Evolutionary conservation across 176 grass and related monocot genomes (phyloP).

Genomic region (Eleusine coracana): DNA sequence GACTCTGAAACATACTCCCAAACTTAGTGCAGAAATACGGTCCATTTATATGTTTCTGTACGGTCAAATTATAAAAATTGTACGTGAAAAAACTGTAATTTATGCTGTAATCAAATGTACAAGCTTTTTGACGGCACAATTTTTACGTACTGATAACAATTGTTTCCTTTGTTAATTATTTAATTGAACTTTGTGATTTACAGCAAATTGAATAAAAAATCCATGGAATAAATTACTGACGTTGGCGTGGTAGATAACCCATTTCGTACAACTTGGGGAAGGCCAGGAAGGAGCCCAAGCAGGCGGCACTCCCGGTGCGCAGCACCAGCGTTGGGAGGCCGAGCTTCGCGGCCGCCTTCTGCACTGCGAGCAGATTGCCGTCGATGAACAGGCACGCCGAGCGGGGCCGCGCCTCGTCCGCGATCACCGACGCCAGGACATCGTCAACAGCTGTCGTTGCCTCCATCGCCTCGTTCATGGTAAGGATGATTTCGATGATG

Average conservation of each 20-base stretch:
- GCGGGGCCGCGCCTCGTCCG: neutral
- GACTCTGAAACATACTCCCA: neutral
- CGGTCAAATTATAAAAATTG: neutral
- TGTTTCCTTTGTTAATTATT: neutral
- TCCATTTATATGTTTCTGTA: neutral
- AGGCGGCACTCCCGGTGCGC: constrained; percentile 9
- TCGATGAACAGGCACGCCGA: neutral
- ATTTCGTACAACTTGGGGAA: constrained; percentile 20
- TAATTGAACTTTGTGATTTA: neutral
- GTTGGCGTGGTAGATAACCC: neutral
- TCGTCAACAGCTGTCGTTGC: neutral
- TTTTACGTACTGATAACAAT: neutral
- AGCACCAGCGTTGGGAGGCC: constrained; percentile 1
- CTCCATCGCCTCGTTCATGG: constrained; percentile 29
- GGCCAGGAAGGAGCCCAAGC: constrained; percentile 13
- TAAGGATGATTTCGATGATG: neutral
- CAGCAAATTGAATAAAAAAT: neutral
- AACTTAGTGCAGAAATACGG: neutral
- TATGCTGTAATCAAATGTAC: neutral
- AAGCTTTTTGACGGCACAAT: neutral
- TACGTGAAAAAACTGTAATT: no score
- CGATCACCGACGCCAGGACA: neutral
- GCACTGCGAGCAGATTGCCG: neutral
- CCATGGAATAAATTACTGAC: neutral
- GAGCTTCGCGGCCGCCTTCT: neutral